phyloP scores from a whole-genome alignment of 176 grass and related monocot species.

The Eleusine indica region DNA sequence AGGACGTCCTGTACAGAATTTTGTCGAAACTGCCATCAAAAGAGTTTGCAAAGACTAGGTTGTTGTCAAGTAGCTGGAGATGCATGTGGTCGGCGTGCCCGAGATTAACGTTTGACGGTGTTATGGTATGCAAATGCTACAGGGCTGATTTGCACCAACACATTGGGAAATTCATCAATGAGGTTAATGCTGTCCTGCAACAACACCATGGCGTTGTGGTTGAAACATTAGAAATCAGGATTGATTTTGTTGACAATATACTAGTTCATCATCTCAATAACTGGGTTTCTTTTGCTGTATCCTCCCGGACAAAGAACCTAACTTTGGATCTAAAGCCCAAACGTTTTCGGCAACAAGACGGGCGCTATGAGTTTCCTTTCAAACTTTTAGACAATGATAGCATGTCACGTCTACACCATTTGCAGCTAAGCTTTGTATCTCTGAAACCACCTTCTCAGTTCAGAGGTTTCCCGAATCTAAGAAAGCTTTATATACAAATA shows the following conservation, averaged over 20 bases:
- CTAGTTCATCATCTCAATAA: background rate
- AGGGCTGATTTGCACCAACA: background rate
- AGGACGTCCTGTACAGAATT: background rate
- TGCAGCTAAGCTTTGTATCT: conserved; percentile 8
- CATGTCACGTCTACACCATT: background rate
- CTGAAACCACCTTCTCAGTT: background rate
- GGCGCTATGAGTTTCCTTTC: background rate
- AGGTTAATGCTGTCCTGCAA: background rate
- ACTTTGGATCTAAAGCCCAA: background rate
- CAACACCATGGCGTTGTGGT: background rate
- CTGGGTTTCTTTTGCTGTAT: background rate
- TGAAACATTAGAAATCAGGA: background rate
- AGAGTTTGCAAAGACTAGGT: background rate
- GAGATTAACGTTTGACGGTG: conserved; percentile 12
- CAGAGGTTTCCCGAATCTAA: conserved; percentile 18
- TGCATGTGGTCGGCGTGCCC: background rate
- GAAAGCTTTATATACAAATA: background rate
- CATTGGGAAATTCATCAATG: background rate
- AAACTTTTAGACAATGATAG: background rate
- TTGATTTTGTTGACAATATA: background rate
- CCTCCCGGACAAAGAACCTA: background rate
- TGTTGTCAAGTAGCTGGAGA: background rate
- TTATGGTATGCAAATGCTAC: background rate
- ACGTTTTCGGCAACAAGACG: rapidly evolving
- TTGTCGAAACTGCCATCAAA: background rate